phyloP scores from a whole-genome alignment of 2,329 filamentous ascomycete genomes.

The Colletotrichum sp. region DNA sequence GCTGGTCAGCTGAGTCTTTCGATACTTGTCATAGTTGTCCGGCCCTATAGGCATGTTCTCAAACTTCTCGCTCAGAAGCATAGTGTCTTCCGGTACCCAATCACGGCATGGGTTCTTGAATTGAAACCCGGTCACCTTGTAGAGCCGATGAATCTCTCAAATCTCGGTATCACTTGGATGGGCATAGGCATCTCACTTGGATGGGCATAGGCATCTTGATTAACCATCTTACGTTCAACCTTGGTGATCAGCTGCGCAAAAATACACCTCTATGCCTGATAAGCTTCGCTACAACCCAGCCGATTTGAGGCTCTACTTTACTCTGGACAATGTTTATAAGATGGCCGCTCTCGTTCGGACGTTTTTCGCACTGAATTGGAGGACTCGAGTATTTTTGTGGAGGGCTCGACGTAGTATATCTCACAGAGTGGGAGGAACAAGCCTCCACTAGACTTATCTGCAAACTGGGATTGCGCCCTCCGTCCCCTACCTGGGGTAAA shows the following conservation, averaged over 20 bases:
- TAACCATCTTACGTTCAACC: not conserved
- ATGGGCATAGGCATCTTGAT: not conserved
- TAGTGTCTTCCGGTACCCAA: not conserved
- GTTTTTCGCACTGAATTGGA: slow-evolving; percentile 29
- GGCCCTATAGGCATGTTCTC: not conserved
- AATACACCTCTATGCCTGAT: slow-evolving; percentile 44
- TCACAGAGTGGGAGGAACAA: not conserved
- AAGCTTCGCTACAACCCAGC: slow-evolving; percentile 64
- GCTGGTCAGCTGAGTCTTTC: too few relatives aligned
- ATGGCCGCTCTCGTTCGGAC: slow-evolving; percentile 43
- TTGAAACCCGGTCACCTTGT: not conserved
- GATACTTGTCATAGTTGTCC: not conserved
- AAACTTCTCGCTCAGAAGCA: not conserved
- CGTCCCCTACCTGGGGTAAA: not conserved
- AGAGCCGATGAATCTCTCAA: not conserved
- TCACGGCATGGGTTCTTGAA: not conserved
- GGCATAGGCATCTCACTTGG: not conserved
- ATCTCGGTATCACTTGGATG: not conserved
- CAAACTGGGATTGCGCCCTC: not conserved
- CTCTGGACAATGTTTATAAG: slow-evolving; percentile 54
- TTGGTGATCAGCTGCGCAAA: not conserved
- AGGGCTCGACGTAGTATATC: not conserved
- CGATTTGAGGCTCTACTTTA: slow-evolving; percentile 63
- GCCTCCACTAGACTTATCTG: not conserved
- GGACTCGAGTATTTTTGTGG: not conserved